Evolutionary conservation across 2,329 filamentous ascomycete species (phyloP), one percentile per base, ranked within the genome.

Genomic region (Paracorniculantispora psalliotae): DNA sequence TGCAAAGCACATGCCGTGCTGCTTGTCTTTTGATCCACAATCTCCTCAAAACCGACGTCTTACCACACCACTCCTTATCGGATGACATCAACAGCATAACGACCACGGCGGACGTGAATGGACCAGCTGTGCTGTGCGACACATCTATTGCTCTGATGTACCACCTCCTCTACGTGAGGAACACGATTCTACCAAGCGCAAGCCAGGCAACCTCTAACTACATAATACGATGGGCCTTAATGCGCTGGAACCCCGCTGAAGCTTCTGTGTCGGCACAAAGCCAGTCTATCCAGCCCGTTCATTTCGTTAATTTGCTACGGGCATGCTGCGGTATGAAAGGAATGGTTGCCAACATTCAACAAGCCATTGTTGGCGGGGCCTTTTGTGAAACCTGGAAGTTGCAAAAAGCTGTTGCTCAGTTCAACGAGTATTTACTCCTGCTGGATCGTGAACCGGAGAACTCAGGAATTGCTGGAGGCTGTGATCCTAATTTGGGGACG

Each of bases 141-240:
- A 86, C 91, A 1, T 89, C 90, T 3, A 77, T 93, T 19, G 77
- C 81, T 2, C 72, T 99, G 43, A 90, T 96, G 84, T 77, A 82
- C 17, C 82, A 83, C 57, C 72, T 96, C 44, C 77, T 94, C 37
- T 81, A 86, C 59, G 76, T 85, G 43, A 84, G 85, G 55, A 86
- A 88, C 64, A 80, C 82, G 28, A 82, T 87, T 66, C 84, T 88
- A 47, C 88, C 90, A 1, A 87, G 83, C 60, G 83, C 84, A 37
- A 89, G 84, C 63, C 83, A 86, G 64, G 79, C 79, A 41, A 88
- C 86, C 3, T 86, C 85, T 39, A 88, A 85, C 63, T 84, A 89
- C 66, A 81, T 94, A 37, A 83, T 94, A 59, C 81, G 86, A 65
- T 99, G 94, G 94, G 72, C 94, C 1, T 86, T 92, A 65, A 82